phyloP scores from a whole-genome alignment of 2,329 filamentous ascomycete genomes.

The Alternaria alternata region DNA sequence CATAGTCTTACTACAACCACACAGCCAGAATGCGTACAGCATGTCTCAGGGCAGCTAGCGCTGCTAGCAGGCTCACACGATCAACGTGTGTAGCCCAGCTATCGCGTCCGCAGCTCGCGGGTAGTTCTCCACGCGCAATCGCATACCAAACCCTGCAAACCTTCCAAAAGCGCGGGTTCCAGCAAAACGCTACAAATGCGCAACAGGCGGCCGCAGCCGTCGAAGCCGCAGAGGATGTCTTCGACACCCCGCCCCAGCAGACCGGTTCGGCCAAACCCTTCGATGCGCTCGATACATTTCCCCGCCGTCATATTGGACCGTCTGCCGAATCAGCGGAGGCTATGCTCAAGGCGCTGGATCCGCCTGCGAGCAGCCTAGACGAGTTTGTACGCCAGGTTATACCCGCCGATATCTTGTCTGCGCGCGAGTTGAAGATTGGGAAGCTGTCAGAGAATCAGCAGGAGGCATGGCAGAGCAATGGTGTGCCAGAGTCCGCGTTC shows the following conservation, averaged over 20 bases:
- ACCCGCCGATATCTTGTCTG: conserved; percentile 78
- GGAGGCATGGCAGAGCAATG: conserved; percentile 48
- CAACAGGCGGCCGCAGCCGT: conserved; percentile 30
- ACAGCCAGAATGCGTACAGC: conserved; percentile 41
- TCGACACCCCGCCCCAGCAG: conserved; percentile 37
- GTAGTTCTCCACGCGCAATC: conserved; percentile 25
- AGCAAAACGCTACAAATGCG: conserved; percentile 28
- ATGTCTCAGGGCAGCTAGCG: conserved; percentile 44
- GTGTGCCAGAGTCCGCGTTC: conserved; percentile 66
- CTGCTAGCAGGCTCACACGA: conserved; percentile 37
- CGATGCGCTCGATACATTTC: conserved; percentile 70
- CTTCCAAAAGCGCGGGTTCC: conserved; percentile 34
- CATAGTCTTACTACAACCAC: conserved; percentile 1
- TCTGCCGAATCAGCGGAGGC: conserved; percentile 71
- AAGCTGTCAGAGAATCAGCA: conserved; percentile 51
- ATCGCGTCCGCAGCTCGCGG: conserved; percentile 30
- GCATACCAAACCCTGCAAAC: conserved; percentile 25
- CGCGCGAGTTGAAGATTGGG: conserved; percentile 66
- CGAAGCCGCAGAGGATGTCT: conserved; percentile 40
- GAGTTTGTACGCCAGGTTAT: conserved; percentile 87
- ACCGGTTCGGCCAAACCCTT: conserved; percentile 40
- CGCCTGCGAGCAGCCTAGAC: conserved; percentile 76
- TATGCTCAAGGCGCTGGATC: conserved; percentile 83
- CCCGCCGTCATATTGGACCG: conserved; percentile 87
- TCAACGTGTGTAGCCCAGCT: conserved; percentile 30